These are phyloP conservation scores for Picea glauca DNA, from an alignment of 75 land plant species.

Conservation along the genomic window DNA sequence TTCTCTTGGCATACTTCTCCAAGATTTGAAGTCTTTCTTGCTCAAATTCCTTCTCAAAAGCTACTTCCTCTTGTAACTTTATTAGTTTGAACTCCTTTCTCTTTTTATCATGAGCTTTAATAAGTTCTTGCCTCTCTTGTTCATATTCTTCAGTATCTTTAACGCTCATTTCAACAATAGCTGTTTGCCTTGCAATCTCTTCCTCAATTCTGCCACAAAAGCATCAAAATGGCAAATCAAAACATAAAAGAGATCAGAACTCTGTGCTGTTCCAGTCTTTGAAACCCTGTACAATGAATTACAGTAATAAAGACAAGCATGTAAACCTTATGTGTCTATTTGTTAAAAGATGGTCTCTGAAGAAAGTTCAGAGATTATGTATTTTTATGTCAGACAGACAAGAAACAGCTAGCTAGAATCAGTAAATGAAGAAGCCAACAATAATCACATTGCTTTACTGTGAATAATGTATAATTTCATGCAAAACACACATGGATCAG, in stretches of 20 bases:
- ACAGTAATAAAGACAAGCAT: neutral
- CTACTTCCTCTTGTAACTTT: neutral
- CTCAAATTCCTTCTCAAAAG: constrained; percentile 6
- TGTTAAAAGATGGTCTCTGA: too few species aligned
- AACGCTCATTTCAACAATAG: constrained; percentile 6
- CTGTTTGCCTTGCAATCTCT: constrained; percentile 5
- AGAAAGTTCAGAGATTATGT: too few species aligned
- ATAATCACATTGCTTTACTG: too few species aligned
- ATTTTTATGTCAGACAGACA: too few species aligned
- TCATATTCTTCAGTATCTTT: constrained; percentile 9
- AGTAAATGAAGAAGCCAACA: too few species aligned
- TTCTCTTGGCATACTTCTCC: constrained; percentile 6
- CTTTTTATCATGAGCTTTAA: neutral
- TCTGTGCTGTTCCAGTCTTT: neutral
- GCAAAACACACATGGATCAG: too few species aligned
- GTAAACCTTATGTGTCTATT: neutral
- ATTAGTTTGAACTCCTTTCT: neutral
- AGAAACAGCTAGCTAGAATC: too few species aligned
- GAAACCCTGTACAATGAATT: neutral
- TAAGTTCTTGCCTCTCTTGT: constrained; percentile 5
- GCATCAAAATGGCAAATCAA: neutral
- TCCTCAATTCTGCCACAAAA: constrained; percentile 5
- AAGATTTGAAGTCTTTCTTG: neutral
- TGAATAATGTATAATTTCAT: too few species aligned
- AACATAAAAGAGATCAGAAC: neutral